Evolutionary conservation across 2,329 filamentous ascomycete species (phyloP).

Genomic region (Fusarium chaquense): DNA sequence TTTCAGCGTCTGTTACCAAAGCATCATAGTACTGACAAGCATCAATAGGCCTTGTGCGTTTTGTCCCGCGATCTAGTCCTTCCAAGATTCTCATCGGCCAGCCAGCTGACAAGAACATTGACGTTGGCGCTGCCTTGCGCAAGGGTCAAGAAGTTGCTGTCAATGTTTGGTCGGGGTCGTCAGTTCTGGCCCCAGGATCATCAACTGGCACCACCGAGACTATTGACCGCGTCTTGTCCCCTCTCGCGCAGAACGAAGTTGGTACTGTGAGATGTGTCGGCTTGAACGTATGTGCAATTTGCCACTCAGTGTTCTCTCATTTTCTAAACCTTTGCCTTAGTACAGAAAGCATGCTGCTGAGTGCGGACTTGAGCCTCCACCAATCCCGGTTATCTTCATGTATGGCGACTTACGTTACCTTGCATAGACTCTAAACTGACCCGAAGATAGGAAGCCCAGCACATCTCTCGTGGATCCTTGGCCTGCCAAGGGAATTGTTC

Average conservation of each 20-base stretch:
- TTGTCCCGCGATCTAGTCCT: conserved; percentile 64
- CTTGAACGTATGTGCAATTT: conserved; percentile 58
- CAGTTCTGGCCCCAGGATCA: conserved; percentile 66
- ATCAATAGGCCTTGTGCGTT: conserved; percentile 67
- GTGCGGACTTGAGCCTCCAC: conserved; percentile 64
- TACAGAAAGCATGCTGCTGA: conserved; percentile 59
- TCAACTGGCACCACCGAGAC: conserved; percentile 61
- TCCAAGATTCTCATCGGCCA: conserved; percentile 67
- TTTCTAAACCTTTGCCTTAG: conserved; percentile 35
- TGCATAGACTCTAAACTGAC: neutral
- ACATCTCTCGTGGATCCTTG: conserved; percentile 67
- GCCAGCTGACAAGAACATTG: conserved; percentile 63
- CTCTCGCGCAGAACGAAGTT: conserved; percentile 53
- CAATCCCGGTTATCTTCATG: conserved; percentile 68
- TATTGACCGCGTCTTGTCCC: conserved; percentile 63
- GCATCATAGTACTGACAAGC: neutral
- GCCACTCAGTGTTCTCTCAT: too few relatives aligned
- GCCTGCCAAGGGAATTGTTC: conserved; percentile 63
- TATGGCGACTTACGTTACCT: conserved; percentile 29
- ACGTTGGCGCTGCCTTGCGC: conserved; percentile 69
- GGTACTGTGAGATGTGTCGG: conserved; percentile 71
- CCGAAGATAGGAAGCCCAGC: conserved; percentile 59
- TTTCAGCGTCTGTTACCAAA: neutral
- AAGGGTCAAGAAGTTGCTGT: conserved; percentile 68
- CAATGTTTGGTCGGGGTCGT: conserved; percentile 68